These are phyloP conservation scores for Euphorbia tirucalli DNA, from an alignment of 345 rosid genomes.

Conservation along the genomic window DNA sequence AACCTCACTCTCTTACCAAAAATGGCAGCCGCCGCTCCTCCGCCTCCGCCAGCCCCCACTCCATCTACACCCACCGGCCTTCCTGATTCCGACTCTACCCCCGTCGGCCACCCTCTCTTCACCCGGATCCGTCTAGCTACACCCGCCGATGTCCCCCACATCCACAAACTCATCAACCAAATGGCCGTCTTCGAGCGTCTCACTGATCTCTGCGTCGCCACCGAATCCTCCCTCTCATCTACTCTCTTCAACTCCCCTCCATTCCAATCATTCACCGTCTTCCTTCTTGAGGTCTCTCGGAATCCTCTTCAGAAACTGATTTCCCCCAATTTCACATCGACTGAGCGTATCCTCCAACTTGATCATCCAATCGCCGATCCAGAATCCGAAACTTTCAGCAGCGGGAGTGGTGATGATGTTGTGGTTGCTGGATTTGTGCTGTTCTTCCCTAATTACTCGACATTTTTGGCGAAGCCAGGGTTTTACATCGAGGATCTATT, in stretches of 20 bases:
- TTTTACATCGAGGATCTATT: constrained; percentile 78
- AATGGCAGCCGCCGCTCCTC: constrained; percentile 94
- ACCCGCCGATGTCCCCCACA: constrained; percentile 67
- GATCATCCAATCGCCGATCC: constrained; percentile 59
- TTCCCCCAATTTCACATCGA: constrained; percentile 35
- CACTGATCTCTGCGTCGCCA: constrained; percentile 64
- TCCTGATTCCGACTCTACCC: constrained; percentile 28
- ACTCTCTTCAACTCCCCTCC: constrained; percentile 60
- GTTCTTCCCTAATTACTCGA: constrained; percentile 75
- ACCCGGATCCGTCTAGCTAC: constrained; percentile 85
- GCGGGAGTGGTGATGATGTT: constrained; percentile 30
- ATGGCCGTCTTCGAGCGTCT: constrained; percentile 89
- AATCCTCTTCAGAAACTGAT: constrained; percentile 36
- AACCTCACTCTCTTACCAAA: background rate
- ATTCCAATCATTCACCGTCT: constrained; percentile 72
- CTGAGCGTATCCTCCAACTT: constrained; percentile 35
- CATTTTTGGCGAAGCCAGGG: constrained; percentile 72
- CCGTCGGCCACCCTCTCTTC: constrained; percentile 56
- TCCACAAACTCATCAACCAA: constrained; percentile 82
- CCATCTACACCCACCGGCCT: constrained; percentile 53
- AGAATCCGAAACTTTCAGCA: constrained; percentile 43
- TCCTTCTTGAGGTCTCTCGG: constrained; percentile 73
- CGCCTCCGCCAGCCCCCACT: constrained; percentile 71
- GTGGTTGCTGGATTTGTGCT: constrained; percentile 76
- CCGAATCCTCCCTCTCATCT: constrained; percentile 66